Evolutionary conservation across 2,329 filamentous ascomycete species (phyloP), one percentile per base, ranked within the genome.

Genomic region (Pseudopyricularia cyperi): DNA sequence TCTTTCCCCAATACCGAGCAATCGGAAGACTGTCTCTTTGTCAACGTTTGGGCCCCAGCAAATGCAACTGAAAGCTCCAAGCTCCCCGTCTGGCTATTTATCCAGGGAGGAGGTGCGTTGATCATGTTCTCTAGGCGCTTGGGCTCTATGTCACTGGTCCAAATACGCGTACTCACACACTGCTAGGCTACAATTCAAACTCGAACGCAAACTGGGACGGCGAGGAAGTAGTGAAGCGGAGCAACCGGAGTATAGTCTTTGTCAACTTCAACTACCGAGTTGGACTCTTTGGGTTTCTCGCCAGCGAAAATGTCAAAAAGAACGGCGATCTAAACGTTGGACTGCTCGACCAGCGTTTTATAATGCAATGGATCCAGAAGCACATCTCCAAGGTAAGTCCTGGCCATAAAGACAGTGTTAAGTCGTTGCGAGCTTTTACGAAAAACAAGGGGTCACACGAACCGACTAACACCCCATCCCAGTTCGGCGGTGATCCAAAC

Each of bases 191-290:
- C 54, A 65, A 64, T 0, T 52, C 53, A 15, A 71, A 75, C 50
- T 62, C 67, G n/a, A 78, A 76, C 53, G 63, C 67, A 14, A 71
- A 74, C 58, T 73, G 68, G 58, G 75, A 77, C 59, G 74, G 72
- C 26, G 68, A 72, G 0, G 63, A 66, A 19, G 63, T 77, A 6
- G 64, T 78, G 35, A 61, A 66, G 32, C 59, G 60, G 0, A 53
- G 52, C 46, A 66, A 61, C n/a, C 56, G 64, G 26, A 66, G 67
- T 55, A 66, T 81, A 46, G 65, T 82, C 7, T 71, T 76, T 46
- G 77, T 82, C 50, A 75, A 74, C 57, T 79, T 81, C 61, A 79
- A 80, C 63, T 82, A 82, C 59, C 74, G 81, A 9, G 75, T 84
- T 6, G 79, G 79, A 1, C 65, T 76, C 0, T 77, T 77, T 56